Evolutionary conservation across 345 rosid species (phyloP), one percentile per base, ranked within the genome.

Genomic region (Cochlearia excelsa): DNA sequence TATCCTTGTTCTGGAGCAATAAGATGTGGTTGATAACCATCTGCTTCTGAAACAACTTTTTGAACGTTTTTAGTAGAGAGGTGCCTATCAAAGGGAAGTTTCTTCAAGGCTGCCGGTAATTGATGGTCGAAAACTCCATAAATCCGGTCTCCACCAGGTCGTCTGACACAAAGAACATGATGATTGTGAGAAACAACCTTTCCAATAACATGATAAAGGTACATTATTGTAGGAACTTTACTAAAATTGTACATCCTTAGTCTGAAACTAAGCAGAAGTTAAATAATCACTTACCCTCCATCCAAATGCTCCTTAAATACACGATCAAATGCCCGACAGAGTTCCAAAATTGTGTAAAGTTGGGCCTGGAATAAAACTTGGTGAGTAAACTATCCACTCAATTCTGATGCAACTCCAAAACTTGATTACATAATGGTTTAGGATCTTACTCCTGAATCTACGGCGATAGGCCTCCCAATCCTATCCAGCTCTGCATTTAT

Each of bases 1-100:
- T 93, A 93, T 60, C 97, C 99, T 81, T 93, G 99, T 67, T 93
- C 99, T 48, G 97, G 97, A 78, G 99, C 99, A 74, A 93, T 89
- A 75, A 93, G 77, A 83, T 93, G 99, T 59, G 99, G 99, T 76
- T 93, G 99, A 79, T 93, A 93, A 76, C 99, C 99, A 81, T 93
- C 99, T 54, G 99, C 99, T 78, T 93, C 87, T 51, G 97, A 87
- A 49, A 93, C 99, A 61, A 93, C 92, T 72, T 82, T 93, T 70
- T 87, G 96, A 54, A 93, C 99, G 82, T 90, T 93, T 81, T 83
- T 93, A 43, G 80, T 61, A 37, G 97, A 89, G 66, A 93, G 90
- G 75, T 93, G 97, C 23, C 92, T 87, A 60, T 93, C 99, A 71
- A 93, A 84, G 3, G 99, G 99, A 59, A 93, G 94, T 78, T 93